A percentile compares a stretch with the other conserved stretches of the same genome.
Conservation (phyloP, 2,329 filamentous ascomycete species). For the Paraphaeosphaeria minitans region DNA sequence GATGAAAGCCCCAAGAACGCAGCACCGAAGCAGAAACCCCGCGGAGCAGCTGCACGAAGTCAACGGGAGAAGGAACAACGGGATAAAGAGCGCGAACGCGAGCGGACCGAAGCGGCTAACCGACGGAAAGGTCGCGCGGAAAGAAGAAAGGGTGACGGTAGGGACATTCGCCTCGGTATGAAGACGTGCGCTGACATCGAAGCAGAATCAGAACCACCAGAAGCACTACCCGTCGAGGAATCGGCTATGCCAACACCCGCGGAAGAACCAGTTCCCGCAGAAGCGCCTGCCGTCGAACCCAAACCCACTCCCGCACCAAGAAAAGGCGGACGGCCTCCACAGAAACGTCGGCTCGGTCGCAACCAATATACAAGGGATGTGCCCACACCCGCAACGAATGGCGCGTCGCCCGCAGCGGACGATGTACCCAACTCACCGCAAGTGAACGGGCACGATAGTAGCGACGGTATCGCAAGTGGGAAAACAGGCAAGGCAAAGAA, state of each 20-base stretch:
- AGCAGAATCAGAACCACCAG: conserved; percentile 36
- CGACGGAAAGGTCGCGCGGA: conserved; percentile 84
- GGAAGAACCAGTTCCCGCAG: conserved; percentile 34
- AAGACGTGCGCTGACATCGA: conserved; percentile 25
- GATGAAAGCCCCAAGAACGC: conserved; percentile 63
- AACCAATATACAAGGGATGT: conserved; percentile 47
- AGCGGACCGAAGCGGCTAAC: conserved; percentile 73
- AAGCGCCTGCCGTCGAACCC: conserved; percentile 28
- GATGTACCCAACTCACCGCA: conserved; percentile 41
- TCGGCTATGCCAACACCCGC: conserved; percentile 24
- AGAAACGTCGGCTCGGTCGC: conserved; percentile 44
- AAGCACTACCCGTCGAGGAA: conserved; percentile 37
- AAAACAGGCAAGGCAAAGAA: conserved; percentile 64
- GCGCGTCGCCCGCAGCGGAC: conserved; percentile 36
- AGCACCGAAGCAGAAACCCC: conserved; percentile 51
- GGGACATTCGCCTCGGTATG: conserved; percentile 33
- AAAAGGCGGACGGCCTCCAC: conserved; percentile 42
- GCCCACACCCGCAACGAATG: conserved; percentile 38
- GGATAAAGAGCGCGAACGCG: conserved; percentile 71
- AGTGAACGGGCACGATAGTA: conserved; percentile 54
- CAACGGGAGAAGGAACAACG: conserved; percentile 68
- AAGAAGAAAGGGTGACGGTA: conserved; percentile 80
- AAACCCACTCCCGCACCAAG: conserved; percentile 38
- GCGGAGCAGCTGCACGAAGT: conserved; percentile 52
- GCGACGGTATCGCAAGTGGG: conserved; percentile 61